Base-by-base conservation (phyloP, 1,139 yeast species). In the Taiozyma onychis region DNA sequence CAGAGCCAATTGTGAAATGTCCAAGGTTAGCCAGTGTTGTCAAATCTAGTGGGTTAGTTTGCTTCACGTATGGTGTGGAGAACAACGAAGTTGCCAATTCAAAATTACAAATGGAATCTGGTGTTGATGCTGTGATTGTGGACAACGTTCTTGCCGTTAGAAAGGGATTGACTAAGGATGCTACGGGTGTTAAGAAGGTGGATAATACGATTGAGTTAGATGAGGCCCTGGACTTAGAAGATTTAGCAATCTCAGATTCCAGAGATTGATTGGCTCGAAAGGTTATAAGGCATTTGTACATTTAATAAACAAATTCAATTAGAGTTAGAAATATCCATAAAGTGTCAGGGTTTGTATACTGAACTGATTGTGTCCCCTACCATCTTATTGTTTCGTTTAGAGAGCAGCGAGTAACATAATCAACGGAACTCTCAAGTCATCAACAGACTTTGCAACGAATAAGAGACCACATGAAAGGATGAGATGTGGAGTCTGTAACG, bases 81-180 rank as follows among this genome's bases (percentile, higher is more conserved):
- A 93, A 93, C 66, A 93, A 93, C 62, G 83, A 83, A 45, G 97
- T 98, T 0, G 89, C 81, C 52, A 82, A 85, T 57, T 93, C 96
- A 37, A 83, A 83, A 59, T 73, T 87, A 53, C 97, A 93, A 67
- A 86, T 93, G 85, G 82, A 81, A 57, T 93, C 95, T 11, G 98
- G 98, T 14, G 97, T 93, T 9, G 98, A 93, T 72, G 99, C 99
- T 0, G 98, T 93, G 22, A 93, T 93, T 70, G 98, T 89, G 6
- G 98, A 93, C 67, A 85, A 90, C 54, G 98, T 93, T 3, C 74
- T 91, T 64, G 97, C 97, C 0, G 96, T 91, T 14, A 77, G 97
- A 63, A 87, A 86, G 60, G 97, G 91, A 6, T 75, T 91, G 57
- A 68, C 71, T 9, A 67, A 64, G 39, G 57, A 57, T 6, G 58